These are phyloP conservation scores for Xylaria hypoxylon DNA, from an alignment of 2,329 filamentous ascomycete species.

Conservation along the genomic window DNA sequence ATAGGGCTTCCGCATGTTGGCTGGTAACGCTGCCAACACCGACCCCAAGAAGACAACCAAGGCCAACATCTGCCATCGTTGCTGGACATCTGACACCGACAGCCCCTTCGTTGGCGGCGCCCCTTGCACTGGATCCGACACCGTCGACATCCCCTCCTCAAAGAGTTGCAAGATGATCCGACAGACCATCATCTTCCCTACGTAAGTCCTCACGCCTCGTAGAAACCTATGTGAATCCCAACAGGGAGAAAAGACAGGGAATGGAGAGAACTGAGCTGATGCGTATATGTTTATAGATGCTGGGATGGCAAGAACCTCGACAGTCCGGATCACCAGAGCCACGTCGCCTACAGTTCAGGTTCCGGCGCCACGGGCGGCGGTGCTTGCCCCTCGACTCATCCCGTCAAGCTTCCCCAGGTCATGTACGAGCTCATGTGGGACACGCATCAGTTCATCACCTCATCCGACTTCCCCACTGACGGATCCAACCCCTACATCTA, in stretches of 20 bases:
- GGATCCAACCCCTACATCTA: slow-evolving; percentile 58
- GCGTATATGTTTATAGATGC: slow-evolving; percentile 52
- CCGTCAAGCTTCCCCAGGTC: slow-evolving; percentile 61
- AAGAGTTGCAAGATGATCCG: slow-evolving; percentile 64
- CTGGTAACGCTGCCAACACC: slow-evolving; percentile 58
- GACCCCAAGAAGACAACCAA: slow-evolving; percentile 54
- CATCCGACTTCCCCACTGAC: slow-evolving; percentile 57
- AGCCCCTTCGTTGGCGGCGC: slow-evolving; percentile 61
- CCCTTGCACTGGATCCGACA: slow-evolving; percentile 62
- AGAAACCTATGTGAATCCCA: not conserved
- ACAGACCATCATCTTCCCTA: slow-evolving; percentile 64
- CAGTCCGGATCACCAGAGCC: slow-evolving; percentile 60
- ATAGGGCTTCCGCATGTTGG: slow-evolving; percentile 61
- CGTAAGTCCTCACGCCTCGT: slow-evolving; percentile 46
- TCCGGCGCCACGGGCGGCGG: slow-evolving; percentile 60
- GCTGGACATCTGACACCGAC: slow-evolving; percentile 61
- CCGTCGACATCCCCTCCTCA: slow-evolving; percentile 60
- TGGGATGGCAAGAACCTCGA: slow-evolving; percentile 64
- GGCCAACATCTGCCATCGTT: slow-evolving; percentile 60
- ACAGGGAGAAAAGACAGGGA: not conserved
- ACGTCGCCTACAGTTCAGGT: slow-evolving; percentile 60
- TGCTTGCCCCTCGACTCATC: slow-evolving; percentile 59
- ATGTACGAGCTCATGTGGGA: slow-evolving; percentile 64
- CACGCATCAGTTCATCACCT: slow-evolving; percentile 56
- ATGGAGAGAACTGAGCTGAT: slow-evolving; percentile 15